Evolutionary conservation across 1,284 basidiomycete species (phyloP), one percentile per base, ranked within the genome.

Genomic region (Limonomyces culmigenus): DNA sequence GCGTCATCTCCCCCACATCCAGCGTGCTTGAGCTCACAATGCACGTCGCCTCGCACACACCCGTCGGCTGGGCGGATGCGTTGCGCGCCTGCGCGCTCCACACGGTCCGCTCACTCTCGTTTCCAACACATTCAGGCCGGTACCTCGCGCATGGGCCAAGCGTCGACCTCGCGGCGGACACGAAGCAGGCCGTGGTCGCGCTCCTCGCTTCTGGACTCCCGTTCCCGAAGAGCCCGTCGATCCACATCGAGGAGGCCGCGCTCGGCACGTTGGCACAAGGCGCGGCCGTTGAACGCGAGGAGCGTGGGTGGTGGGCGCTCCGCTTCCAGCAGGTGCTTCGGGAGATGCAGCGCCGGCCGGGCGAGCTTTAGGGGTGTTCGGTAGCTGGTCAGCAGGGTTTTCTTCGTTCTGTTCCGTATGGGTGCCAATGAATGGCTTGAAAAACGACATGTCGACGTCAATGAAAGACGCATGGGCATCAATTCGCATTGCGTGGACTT

Each of bases 241-340:
- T 67, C 38, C 74, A 75, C 42, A 45, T 66, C 6, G 52, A 53
- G 1, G 62, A 61, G 27, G 45, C 45, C 1, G 4, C 19, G 11
- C 37, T 35, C 12, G 45, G 52, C 19, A 43, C 47, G 6, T 50
- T 33, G 5, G 36, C 47, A 10, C 45, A 54, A 36, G 41, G 43
- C 8, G 34, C 49, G 14, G 48, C 51, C 42, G 59, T 60, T 37
- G 81, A 85, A 47, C 54, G 77, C 29, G 75, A 83, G 49, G 77
- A 85, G 45, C 61, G 81, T 1, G 75, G 70, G 3, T 86, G 79
- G 77, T 86, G 83, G 81, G 64, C 72, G 3, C 47, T 74, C 36
- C 59, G 78, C 31, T 84, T 84, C 45, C 72, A 74, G 43, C 69
- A 78, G 43, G 71, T 83, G 4, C 56, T 77, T 41, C 52, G 57